These are phyloP conservation scores for Aspergillus bertholletiae DNA, from an alignment of 495 filamentous ascomycete genomes.

Conservation along the genomic window DNA sequence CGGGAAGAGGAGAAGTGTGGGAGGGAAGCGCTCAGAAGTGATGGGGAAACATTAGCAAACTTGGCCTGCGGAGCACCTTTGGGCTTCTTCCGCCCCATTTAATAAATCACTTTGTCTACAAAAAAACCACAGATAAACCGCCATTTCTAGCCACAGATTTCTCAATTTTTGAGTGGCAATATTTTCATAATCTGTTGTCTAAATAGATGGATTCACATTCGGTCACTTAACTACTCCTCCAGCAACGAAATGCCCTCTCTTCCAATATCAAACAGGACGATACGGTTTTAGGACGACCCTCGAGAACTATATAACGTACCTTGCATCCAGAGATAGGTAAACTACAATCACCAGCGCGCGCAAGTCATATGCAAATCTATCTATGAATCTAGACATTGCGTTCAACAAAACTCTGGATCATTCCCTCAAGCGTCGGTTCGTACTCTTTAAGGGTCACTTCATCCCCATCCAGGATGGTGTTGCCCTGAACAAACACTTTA, in stretches of 20 bases:
- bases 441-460: constrained; percentile 83
- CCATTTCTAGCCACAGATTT: too few species aligned
- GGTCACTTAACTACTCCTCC: background rate
- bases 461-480: constrained; percentile 72
- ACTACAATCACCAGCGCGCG: too few species aligned
- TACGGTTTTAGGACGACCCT: too few species aligned
- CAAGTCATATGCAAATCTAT: background rate
- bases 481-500: constrained; percentile 95
- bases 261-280: too few species aligned
- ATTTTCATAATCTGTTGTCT: too few species aligned
- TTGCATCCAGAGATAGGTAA: too few species aligned
- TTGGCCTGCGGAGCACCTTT: background rate
- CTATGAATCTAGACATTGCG: constrained; percentile 50
- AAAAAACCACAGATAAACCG: too few species aligned
- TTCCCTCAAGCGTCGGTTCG: constrained; percentile 76
- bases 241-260: background rate
- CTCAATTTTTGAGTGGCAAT: too few species aligned
- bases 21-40: background rate
- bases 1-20: constrained; percentile 8
- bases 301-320: too few species aligned
- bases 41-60: background rate
- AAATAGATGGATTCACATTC: too few species aligned
- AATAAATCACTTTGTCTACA: background rate
- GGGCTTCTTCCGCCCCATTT: background rate
- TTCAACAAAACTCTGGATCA: constrained; percentile 90